Percentiles rank a stretch among this genome's conserved stretches.
Conservation (phyloP, 164 flowering plant genomes). For the Magnolia kwangsiensis region DNA sequence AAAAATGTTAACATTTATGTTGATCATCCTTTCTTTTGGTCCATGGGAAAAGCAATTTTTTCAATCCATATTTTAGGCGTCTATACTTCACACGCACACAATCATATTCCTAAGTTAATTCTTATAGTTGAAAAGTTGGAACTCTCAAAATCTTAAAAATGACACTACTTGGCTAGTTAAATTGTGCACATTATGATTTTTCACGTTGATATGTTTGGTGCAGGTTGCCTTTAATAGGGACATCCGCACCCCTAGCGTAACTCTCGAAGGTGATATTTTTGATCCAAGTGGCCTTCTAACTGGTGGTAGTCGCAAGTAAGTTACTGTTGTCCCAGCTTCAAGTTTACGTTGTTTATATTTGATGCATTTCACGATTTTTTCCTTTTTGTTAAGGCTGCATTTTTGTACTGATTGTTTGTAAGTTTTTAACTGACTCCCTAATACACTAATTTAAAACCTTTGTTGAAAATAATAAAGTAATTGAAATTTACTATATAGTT, state of each 20-base stretch:
- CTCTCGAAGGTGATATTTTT: conserved; percentile 94
- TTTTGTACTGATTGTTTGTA: background rate
- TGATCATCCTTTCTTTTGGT: background rate
- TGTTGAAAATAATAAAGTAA: no score
- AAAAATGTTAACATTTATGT: background rate
- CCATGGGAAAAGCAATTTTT: background rate
- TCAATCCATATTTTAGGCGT: background rate
- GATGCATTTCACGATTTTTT: background rate
- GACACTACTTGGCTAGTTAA: background rate
- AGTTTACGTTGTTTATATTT: background rate
- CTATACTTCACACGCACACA: background rate
- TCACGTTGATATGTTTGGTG: conserved; percentile 5
- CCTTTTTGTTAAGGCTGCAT: background rate
- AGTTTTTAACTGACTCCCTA: background rate
- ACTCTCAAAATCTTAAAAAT: background rate
- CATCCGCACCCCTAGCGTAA: conserved; percentile 64
- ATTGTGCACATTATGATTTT: background rate
- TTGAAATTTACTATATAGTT: background rate
- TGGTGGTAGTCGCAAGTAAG: conserved; percentile 98
- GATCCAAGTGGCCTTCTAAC: conserved; percentile 95
- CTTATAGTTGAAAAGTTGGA: background rate
- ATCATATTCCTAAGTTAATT: no score
- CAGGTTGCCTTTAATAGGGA: conserved; percentile 86
- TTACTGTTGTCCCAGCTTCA: background rate
- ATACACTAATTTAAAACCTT: no score